Evolutionary conservation across 495 filamentous ascomycete species (phyloP), one percentile per base, ranked within the genome.

Genomic region (Penicillium coffeae): DNA sequence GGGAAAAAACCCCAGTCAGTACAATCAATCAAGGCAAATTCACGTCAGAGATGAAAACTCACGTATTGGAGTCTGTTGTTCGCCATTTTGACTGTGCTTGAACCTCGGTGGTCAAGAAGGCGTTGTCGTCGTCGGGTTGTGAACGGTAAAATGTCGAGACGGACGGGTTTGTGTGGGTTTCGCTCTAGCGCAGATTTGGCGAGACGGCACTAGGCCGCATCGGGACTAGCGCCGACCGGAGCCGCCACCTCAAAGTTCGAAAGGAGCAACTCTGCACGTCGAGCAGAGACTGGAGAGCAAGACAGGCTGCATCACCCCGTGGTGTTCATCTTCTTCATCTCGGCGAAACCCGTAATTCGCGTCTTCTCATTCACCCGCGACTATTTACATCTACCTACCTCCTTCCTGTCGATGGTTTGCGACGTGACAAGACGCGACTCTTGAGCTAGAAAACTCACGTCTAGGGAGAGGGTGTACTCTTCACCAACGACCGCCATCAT

Each of bases 51-150:
- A 45, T 25, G 48, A 38, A 19, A 37, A 77, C 83, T 78, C 70
- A 87, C 85, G 75, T 85, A 89, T 71, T 82, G 83, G 64, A 89
- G 70, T 81, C 85, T 83, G 62, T 78, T 81, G 68, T 80, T 82
- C 64, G 75, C 62, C 83, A 86, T 87, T 70, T 70, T 80, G 75
- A 69, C 70, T 69, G 70, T 74, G 60, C 59, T 71, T 72, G 68
- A 66, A 65, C 63, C 65, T 73, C 55, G 60, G 55, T 70, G 64
- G 64, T 72, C 69, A 72, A 67, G 66, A 63, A 63, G 69, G 80
- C 77, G 76, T 69, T 77, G 77, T 79, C 64, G 72, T 72, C 64
- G 77, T 80, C 71, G 64, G 61, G 62, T 61, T 69, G 60, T 54
- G 52, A 42, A 58, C 62, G 60, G 62, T 64, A 66, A 76, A 69